Conservation (phyloP, 345 rosid species). For the Kernera saxatilis region DNA sequence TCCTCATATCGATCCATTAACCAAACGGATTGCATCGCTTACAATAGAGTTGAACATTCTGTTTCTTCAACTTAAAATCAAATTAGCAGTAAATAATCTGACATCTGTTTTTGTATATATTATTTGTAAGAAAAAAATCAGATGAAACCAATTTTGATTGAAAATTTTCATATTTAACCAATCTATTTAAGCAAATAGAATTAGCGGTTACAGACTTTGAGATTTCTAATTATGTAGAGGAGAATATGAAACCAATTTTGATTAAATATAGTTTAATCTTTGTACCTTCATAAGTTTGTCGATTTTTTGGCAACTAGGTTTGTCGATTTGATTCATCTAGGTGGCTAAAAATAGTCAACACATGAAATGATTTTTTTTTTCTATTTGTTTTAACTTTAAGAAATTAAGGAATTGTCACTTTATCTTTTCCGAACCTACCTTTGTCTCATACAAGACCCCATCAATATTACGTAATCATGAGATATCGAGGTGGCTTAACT, state of each 20-base stretch:
- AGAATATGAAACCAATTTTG: neutral
- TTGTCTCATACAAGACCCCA: conserved; percentile 1
- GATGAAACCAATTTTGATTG: neutral
- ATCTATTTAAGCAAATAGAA: too few species aligned
- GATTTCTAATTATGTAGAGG: neutral
- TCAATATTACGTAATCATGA: too few species aligned
- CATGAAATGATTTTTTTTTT: neutral
- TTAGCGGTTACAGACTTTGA: neutral
- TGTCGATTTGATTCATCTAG: neutral
- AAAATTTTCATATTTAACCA: too few species aligned
- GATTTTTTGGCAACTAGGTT: neutral
- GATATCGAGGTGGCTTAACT: too few species aligned
- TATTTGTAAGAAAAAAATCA: neutral
- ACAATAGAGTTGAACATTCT: too few species aligned
- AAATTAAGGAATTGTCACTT: neutral
- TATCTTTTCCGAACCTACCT: neutral
- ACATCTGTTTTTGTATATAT: neutral
- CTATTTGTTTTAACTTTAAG: neutral
- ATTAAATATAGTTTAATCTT: neutral
- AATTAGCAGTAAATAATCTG: neutral
- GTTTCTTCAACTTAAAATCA: neutral
- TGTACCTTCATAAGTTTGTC: conserved; percentile 10
- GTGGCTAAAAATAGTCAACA: neutral
- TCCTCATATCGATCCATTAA: too few species aligned
- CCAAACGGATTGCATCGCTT: too few species aligned